Evolutionary conservation across 768 basidiomycete species (phyloP), one percentile per base, ranked within the genome.

Genomic region (Trametes sanguinea): DNA sequence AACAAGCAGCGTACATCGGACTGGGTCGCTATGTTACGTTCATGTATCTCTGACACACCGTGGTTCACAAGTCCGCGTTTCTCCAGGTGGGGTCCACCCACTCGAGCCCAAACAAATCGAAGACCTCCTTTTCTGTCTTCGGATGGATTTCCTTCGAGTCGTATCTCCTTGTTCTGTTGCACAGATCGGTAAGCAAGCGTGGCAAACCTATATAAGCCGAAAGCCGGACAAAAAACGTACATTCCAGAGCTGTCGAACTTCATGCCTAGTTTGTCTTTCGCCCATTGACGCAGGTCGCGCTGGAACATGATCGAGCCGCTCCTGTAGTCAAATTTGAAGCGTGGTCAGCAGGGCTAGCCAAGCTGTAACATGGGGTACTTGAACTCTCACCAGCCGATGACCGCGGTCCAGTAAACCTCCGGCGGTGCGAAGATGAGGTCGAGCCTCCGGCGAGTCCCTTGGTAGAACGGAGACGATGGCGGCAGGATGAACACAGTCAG

Each of bases 301-400:
- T 96, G 85, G 71, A 97, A 96, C 86, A 93, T 89, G 63, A 84
- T 92, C 4, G 90, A 94, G 0, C 95, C 94, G 5, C 88, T 89
- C 90, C 90, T 92, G 61, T 22, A 57, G 22, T 22, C 22, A 22
- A 22, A 22, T 37, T 29, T 17, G 32, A 16, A 2, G 6, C 14
- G n/a, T 7, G 17, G 11, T 39, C 39, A 39, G 39, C 39, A 7
- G 8, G 8, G 39, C 39, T 7, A 39, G 39, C 8, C 8, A 39
- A 39, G 39, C 22, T 22, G 22, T 22, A 22, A 22, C 22, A 22
- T 22, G 22, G 22, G 1, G 1, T 22, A 22, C 22, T 22, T 22
- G 22, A 22, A 22, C 42, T 16, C 46, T 14, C 53, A 89, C 95
- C 95, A 98, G 54, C 95, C 95, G 30, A 94, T 81, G 1, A 97